phyloP scores from a whole-genome alignment of 805 yeast genomes.

The Saccharomycopsis javanensis region DNA sequence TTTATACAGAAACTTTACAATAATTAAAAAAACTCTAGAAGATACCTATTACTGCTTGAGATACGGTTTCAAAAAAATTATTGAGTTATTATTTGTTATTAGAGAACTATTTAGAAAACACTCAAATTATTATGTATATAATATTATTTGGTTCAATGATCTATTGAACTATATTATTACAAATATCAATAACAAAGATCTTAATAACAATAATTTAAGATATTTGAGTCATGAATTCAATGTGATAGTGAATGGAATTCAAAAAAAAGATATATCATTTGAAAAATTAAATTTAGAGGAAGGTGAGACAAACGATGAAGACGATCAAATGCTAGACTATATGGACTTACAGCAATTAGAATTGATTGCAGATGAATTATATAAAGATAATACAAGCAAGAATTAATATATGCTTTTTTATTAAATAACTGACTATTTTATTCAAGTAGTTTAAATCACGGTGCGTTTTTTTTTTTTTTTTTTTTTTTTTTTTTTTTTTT shows the following conservation, averaged over 20 bases:
- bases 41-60: slow-evolving; percentile 59
- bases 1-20: slow-evolving; percentile 57
- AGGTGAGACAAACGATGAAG: slow-evolving; percentile 5
- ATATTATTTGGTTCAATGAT: slow-evolving; percentile 68
- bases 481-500: neutral
- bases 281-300: slow-evolving; percentile 15
- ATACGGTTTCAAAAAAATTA: slow-evolving; percentile 58
- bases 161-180: slow-evolving; percentile 63
- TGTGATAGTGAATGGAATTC: neutral
- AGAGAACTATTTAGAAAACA: slow-evolving; percentile 73
- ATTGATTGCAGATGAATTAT: slow-evolving; percentile 16
- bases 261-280: slow-evolving; percentile 10
- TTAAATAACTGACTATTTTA: neutral
- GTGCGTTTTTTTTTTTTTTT: neutral
- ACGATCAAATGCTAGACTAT: slow-evolving; percentile 6
- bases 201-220: slow-evolving; percentile 3
- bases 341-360: slow-evolving; percentile 10
- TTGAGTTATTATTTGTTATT: slow-evolving; percentile 48
- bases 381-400: slow-evolving; percentile 5
- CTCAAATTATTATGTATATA: slow-evolving; percentile 78
- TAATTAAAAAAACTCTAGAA: slow-evolving; percentile 57
- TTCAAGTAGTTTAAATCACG: neutral
- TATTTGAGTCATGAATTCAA: slow-evolving; percentile 4
- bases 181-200: slow-evolving; percentile 38
- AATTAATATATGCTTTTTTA: too few species aligned